Percentiles rank a stretch among this genome's conserved stretches.
These are phyloP conservation scores for Effrenium voratum DNA, from an alignment of 73 alveolate genomes.

Conservation along the genomic window DNA sequence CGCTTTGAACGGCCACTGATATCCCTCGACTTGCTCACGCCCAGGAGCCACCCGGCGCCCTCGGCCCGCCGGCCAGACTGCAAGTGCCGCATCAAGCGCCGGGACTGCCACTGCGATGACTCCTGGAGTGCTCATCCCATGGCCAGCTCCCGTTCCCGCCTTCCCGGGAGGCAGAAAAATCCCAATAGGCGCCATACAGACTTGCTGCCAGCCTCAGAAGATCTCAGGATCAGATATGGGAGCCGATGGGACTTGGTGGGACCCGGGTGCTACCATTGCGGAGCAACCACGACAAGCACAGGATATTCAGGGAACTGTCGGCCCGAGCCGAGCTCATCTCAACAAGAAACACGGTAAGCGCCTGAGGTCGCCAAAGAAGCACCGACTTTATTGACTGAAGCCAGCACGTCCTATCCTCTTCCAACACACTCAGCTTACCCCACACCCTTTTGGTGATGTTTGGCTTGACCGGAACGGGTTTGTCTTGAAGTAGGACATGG, in stretches of 20 bases:
- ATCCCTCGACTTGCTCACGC: not conserved
- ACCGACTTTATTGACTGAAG: too few species aligned
- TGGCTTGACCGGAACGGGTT: too few species aligned
- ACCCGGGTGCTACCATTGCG: not conserved
- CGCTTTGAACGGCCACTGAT: not conserved
- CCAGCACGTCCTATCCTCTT: too few species aligned
- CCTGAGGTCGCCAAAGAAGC: too few species aligned
- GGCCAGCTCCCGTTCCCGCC: not conserved
- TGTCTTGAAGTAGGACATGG: too few species aligned
- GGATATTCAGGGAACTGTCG: too few species aligned
- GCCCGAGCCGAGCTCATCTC: too few species aligned
- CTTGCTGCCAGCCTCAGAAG: not conserved
- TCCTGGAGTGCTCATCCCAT: not conserved
- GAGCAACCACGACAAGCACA: not conserved
- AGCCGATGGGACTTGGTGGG: not conserved
- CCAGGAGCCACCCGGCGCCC: conserved; percentile 68
- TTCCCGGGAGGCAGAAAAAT: not conserved
- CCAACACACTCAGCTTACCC: too few species aligned
- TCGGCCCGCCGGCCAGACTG: not conserved
- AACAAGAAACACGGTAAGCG: too few species aligned
- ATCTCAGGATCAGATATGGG: not conserved
- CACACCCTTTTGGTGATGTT: too few species aligned
- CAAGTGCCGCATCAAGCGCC: conserved; percentile 31
- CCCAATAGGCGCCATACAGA: not conserved
- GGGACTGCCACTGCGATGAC: conserved; percentile 61